These are phyloP conservation scores for Hippophae rhamnoides DNA, from an alignment of 306 rosid species.

Conservation along the genomic window DNA sequence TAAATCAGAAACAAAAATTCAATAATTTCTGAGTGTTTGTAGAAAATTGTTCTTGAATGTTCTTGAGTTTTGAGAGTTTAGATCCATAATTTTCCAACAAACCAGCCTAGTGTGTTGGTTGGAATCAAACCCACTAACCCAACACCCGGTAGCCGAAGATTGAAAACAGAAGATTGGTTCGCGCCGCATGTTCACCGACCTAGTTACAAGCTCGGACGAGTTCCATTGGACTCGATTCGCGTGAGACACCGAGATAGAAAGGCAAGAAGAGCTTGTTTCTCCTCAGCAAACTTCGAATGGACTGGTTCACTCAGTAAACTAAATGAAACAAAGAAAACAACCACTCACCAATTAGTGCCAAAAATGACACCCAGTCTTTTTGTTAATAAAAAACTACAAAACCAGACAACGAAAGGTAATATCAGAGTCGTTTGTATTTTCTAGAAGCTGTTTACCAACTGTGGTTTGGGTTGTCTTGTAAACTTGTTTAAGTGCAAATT, in stretches of 20 bases:
- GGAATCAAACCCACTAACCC: conserved; percentile 73
- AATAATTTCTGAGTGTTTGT: no score
- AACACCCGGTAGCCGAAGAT: conserved; percentile 70
- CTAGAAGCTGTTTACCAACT: not conserved
- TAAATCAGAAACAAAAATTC: no score
- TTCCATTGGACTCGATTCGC: conserved; percentile 71
- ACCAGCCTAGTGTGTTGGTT: conserved; percentile 47
- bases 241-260: conserved; percentile 58
- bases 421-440: not conserved
- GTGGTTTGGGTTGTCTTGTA: no score
- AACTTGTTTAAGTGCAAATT: no score
- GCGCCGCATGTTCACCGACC: conserved; percentile 62
- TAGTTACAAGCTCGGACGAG: conserved; percentile 65
- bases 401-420: conserved; percentile 10
- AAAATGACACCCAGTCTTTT: conserved; percentile 28
- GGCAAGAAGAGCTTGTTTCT: conserved; percentile 80
- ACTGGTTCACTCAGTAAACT: conserved; percentile 24
- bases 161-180: conserved; percentile 34
- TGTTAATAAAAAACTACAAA: not conserved
- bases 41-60: no score
- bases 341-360: conserved; percentile 8
- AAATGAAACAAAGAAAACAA: conserved; percentile 11
- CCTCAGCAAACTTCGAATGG: conserved; percentile 61
- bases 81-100: no score
- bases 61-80: no score